These are phyloP conservation scores for Xylaria venustula DNA, from an alignment of 495 filamentous ascomycete species.

Conservation along the genomic window DNA sequence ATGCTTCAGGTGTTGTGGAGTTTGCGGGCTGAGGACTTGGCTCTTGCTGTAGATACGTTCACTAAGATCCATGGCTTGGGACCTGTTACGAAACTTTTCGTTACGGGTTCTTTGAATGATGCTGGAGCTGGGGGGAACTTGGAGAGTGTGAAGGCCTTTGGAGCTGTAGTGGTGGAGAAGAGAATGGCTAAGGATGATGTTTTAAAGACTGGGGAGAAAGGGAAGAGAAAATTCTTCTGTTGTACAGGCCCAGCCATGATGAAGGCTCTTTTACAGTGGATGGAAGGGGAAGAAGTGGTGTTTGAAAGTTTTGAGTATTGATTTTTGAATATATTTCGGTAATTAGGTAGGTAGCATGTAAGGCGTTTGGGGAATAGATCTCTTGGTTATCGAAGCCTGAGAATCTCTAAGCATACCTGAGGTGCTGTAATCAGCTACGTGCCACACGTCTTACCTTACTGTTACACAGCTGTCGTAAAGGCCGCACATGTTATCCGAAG, in stretches of 20 bases:
- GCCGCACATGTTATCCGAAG: no score
- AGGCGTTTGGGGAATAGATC: background rate
- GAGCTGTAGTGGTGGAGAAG: conserved; percentile 45
- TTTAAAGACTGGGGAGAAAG: conserved; percentile 34
- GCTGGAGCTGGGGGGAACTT: conserved; percentile 6
- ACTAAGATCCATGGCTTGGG: conserved; percentile 49
- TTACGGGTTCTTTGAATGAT: conserved; percentile 51
- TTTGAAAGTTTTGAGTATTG: conserved; percentile 74
- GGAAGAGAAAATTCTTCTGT: conserved; percentile 58
- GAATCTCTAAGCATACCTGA: no score
- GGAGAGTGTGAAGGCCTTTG: conserved; percentile 28
- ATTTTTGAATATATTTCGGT: background rate
- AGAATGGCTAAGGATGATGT: conserved; percentile 59
- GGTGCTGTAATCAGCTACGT: no score
- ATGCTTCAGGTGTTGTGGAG: conserved; percentile 64
- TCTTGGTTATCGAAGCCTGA: no score
- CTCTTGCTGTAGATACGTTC: conserved; percentile 60
- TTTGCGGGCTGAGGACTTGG: conserved; percentile 58
- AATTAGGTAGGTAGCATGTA: background rate
- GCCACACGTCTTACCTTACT: no score
- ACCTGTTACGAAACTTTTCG: conserved; percentile 55
- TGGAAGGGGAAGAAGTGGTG: conserved; percentile 58
- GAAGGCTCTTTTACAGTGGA: conserved; percentile 58
- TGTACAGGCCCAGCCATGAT: conserved; percentile 62
- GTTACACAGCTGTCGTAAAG: no score